Evolutionary conservation across 148 eudicot species (phyloP).

Genomic region (Limonium bicolor): DNA sequence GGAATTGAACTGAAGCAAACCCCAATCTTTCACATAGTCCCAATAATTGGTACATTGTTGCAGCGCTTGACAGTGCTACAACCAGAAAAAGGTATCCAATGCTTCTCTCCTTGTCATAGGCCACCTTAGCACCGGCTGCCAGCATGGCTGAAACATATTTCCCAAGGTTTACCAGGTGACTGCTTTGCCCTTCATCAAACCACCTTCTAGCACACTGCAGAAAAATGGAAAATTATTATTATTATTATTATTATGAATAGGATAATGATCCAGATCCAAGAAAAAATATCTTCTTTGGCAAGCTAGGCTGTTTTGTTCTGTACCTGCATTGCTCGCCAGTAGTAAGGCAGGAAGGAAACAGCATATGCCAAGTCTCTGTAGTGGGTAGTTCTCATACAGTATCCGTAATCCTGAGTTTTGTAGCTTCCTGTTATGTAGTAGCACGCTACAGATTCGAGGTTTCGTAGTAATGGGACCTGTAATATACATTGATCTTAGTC

Average conservation of each 20-base stretch:
- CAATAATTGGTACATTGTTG: conserved; percentile 93
- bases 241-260: not conserved
- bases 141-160: conserved; percentile 96
- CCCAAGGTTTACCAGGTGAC: conserved; percentile 73
- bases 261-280: not conserved
- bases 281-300: conserved; percentile 1
- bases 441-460: conserved; percentile 77
- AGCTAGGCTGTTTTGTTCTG: not conserved
- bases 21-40: conserved; percentile 99
- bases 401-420: conserved; percentile 77
- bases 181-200: conserved; percentile 88
- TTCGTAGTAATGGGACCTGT: conserved; percentile 88
- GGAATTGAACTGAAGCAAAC: conserved; percentile 71
- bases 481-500: no score
- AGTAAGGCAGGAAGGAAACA: conserved; percentile 89
- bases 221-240: not conserved
- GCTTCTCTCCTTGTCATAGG: conserved; percentile 64
- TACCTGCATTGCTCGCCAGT: conserved; percentile 99
- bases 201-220: conserved; percentile 90
- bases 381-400: conserved; percentile 50
- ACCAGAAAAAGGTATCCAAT: conserved; percentile 57
- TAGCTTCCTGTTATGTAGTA: conserved; percentile 91
- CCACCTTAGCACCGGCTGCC: conserved; percentile 97
- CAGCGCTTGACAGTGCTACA: conserved; percentile 69
- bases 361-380: conserved; percentile 91